phyloP scores from a whole-genome alignment of 2,329 filamentous ascomycete species.

The Fusarium xylarioides region DNA sequence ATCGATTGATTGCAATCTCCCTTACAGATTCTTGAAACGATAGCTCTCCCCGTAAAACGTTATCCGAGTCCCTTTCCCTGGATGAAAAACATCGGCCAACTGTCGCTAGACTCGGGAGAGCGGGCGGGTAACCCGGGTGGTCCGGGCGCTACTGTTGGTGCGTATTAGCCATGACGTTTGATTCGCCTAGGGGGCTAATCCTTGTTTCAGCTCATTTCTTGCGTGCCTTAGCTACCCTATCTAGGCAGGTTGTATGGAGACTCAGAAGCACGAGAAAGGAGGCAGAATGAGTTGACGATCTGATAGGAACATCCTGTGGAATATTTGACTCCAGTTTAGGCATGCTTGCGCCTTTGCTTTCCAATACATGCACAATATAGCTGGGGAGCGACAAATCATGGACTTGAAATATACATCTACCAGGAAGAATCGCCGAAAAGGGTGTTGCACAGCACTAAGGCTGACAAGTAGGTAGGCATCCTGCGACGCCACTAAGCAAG shows the following conservation, averaged over 20 bases:
- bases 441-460: fast-evolving
- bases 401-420: no score
- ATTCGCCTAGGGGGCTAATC: fast-evolving
- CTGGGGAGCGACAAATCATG: fast-evolving
- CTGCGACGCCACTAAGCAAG: neutral
- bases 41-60: neutral
- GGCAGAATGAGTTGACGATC: neutral
- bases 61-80: neutral
- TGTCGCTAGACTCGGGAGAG: neutral
- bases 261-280: neutral
- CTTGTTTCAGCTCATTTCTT: neutral
- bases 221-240: fast-evolving
- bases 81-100: neutral
- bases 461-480: neutral
- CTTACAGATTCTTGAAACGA: neutral
- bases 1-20: neutral
- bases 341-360: neutral
- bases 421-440: neutral
- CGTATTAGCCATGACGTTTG: neutral
- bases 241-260: neutral
- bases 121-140: neutral
- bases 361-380: fast-evolving
- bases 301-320: no score
- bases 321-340: fast-evolving
- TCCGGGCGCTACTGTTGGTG: neutral